Evolutionary conservation across 768 basidiomycete species (phyloP).

Genomic region (Dacryopinax primogenitus): DNA sequence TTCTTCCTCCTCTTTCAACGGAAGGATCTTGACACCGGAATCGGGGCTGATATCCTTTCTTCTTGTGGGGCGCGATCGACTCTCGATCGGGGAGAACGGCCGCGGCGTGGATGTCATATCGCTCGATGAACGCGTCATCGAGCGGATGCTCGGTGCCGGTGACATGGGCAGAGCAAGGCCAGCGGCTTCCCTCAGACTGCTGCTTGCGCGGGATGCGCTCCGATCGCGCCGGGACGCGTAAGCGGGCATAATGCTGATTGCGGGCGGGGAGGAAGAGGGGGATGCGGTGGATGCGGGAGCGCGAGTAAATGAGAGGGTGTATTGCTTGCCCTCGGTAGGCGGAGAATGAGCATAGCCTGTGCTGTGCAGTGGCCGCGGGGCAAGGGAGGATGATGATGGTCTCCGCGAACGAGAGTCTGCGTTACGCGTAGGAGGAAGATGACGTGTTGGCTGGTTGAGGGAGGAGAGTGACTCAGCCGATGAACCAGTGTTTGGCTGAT

Average conservation of each 20-base stretch:
- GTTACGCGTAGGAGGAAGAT: neutral
- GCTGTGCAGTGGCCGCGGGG: neutral
- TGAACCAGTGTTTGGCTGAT: neutral
- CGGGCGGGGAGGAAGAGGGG: neutral
- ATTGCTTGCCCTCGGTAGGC: neutral
- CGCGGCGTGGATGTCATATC: neutral
- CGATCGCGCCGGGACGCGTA: neutral
- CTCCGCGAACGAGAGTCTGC: neutral
- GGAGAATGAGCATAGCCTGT: neutral
- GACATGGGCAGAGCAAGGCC: neutral
- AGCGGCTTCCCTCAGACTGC: neutral
- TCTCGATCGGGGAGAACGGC: neutral
- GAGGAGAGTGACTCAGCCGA: conserved; percentile 2
- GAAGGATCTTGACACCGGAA: neutral
- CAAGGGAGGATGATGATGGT: neutral
- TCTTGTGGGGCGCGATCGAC: neutral
- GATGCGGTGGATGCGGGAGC: conserved; percentile 1
- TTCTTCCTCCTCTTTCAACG: neutral
- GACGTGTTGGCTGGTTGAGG: neutral
- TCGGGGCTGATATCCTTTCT: neutral
- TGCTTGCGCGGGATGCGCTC: neutral
- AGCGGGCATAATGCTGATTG: neutral
- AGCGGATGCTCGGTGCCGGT: neutral
- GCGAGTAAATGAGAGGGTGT: conserved; percentile 4
- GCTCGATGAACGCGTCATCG: neutral